Percentiles rank a stretch among this genome's conserved stretches.
Conservation (phyloP, 257 asterid species). For the Rubia yunnanensis region DNA sequence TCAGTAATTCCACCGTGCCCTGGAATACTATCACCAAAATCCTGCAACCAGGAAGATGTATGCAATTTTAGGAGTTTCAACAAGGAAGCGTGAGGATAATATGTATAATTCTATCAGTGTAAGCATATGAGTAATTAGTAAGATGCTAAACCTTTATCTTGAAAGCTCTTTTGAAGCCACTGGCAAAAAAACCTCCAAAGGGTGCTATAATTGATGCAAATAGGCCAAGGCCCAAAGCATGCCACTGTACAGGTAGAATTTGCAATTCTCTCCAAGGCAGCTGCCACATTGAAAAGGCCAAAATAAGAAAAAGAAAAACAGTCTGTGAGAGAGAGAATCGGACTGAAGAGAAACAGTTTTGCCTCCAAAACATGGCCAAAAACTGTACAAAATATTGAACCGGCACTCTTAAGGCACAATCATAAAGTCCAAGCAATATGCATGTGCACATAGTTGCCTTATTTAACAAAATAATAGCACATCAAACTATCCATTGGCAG, state of each 20-base stretch:
- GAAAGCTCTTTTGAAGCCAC: slow-evolving; percentile 98
- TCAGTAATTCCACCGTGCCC: slow-evolving; percentile 99
- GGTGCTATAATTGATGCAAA: slow-evolving; percentile 98
- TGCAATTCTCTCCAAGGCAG: slow-evolving; percentile 60
- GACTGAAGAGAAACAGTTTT: not conserved
- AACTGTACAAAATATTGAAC: not conserved
- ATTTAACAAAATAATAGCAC: not conserved
- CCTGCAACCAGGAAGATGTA: slow-evolving; percentile 38
- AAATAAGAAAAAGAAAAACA: not conserved
- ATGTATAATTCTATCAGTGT: not conserved
- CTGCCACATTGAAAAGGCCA: slow-evolving; percentile 22
- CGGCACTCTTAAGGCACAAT: not conserved
- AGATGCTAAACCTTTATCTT: slow-evolving; percentile 63
- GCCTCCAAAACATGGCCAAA: slow-evolving; percentile 1
- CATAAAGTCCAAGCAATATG: not conserved
- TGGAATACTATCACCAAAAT: slow-evolving; percentile 98
- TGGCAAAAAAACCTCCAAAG: slow-evolving; percentile 97
- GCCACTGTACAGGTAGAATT: slow-evolving; percentile 76
- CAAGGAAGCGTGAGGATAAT: slow-evolving; percentile 2
- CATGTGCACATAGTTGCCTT: not conserved
- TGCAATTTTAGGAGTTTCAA: slow-evolving; percentile 3
- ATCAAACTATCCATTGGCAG: not conserved
- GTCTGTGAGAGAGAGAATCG: not conserved
- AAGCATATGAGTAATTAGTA: slow-evolving; percentile 2
- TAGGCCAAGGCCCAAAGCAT: slow-evolving; percentile 64